Conservation (phyloP, 2,329 filamentous ascomycete species). For the Epichloe gansuensis region DNA sequence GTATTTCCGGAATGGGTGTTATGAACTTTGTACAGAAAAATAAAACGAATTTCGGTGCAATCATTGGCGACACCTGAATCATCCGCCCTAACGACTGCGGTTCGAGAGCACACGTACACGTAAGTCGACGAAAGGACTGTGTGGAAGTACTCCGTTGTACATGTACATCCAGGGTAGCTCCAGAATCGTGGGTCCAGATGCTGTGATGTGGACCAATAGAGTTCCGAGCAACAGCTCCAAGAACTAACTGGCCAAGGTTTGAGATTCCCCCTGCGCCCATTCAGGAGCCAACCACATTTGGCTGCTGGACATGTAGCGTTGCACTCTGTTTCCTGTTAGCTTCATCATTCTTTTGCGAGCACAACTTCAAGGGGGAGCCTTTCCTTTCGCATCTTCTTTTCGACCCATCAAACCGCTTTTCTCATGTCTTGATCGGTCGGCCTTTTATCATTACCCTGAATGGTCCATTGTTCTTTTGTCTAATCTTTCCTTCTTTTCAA, state of each 20-base stretch:
- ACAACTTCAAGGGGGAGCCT: not conserved
- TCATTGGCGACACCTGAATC: no score
- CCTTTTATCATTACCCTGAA: slow-evolving; percentile 6
- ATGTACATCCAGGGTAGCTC: not conserved
- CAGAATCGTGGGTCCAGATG: not conserved
- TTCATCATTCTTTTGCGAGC: slow-evolving; percentile 3
- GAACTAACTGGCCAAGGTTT: not conserved
- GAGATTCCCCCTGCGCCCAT: not conserved
- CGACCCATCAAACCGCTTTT: slow-evolving; percentile 1
- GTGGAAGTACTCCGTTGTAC: no score
- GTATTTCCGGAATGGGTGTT: no score
- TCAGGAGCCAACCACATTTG: not conserved
- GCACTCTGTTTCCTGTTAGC: not conserved
- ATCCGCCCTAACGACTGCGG: no score
- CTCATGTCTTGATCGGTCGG: not conserved
- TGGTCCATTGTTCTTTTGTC: not conserved
- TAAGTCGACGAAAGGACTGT: no score
- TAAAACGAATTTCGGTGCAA: no score
- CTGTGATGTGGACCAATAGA: not conserved
- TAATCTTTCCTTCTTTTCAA: slow-evolving; percentile 8
- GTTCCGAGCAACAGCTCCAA: not conserved
- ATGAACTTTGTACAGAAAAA: no score
- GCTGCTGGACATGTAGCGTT: not conserved
- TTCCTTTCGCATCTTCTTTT: not conserved
- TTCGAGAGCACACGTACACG: no score